These are phyloP conservation scores for Tuber umbilicatum DNA, from an alignment of 495 filamentous ascomycete genomes.

Conservation along the genomic window DNA sequence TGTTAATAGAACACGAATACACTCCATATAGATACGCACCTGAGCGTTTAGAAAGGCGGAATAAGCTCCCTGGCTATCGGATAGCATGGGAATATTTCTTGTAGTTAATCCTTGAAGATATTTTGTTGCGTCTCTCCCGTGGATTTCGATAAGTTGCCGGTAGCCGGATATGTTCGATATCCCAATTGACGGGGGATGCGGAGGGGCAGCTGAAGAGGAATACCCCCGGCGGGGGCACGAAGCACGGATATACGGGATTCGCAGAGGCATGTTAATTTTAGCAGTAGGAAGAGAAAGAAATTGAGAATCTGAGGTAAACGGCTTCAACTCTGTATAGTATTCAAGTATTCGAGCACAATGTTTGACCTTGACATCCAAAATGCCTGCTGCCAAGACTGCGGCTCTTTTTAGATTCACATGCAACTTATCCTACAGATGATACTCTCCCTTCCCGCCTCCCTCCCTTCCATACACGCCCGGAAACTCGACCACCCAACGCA, in stretches of 20 bases:
- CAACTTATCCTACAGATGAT: no score
- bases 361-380: no score
- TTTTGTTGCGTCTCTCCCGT: conserved; percentile 67
- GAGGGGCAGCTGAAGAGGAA: neutral
- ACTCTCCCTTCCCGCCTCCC: neutral
- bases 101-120: conserved; percentile 87
- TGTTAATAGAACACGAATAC: neutral
- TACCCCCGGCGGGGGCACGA: neutral
- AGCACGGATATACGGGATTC: neutral
- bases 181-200: conserved; percentile 46
- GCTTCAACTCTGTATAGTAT: neutral
- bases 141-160: conserved; percentile 69
- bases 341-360: no score
- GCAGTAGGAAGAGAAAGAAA: neutral
- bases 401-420: neutral
- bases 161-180: conserved; percentile 53
- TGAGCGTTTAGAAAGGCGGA: conserved; percentile 72
- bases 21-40: neutral
- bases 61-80: conserved; percentile 54
- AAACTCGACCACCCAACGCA: neutral
- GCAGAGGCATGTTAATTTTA: neutral
- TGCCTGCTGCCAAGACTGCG: neutral
- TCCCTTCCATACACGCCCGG: neutral
- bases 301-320: neutral
- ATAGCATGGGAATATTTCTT: conserved; percentile 54